Percentiles rank a stretch among this genome's conserved stretches.
Evolutionary conservation across 306 rosid species (phyloP).

Genomic region (Acacia melanoxylon): DNA sequence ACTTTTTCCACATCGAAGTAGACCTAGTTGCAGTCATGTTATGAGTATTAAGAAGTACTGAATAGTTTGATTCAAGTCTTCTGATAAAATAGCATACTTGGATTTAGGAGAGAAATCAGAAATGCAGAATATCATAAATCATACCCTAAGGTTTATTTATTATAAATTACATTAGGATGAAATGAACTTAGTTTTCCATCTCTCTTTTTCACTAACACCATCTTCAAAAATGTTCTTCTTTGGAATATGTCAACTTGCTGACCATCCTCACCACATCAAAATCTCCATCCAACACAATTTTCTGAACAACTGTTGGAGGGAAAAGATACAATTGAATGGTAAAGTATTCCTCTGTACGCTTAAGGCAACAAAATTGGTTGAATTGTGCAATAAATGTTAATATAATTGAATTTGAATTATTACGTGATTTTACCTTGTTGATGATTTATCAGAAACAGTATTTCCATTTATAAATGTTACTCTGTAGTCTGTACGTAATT

Average conservation of each 20-base stretch:
- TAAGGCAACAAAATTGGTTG: background rate
- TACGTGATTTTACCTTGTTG: background rate
- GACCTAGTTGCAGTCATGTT: slow-evolving; percentile 37
- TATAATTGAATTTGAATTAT: background rate
- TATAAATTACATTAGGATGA: background rate
- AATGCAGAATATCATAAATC: background rate
- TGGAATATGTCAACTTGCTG: background rate
- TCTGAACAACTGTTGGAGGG: background rate
- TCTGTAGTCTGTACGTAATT: background rate
- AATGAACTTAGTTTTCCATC: background rate
- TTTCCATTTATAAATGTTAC: too few relatives aligned
- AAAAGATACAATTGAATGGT: background rate
- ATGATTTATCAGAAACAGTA: background rate
- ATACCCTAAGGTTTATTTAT: background rate
- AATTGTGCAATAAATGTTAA: background rate
- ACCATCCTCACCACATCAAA: background rate
- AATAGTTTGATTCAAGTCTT: background rate
- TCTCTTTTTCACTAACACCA: background rate
- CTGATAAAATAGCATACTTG: background rate
- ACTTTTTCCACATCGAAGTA: slow-evolving; percentile 58
- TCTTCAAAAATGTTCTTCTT: background rate
- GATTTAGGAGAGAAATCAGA: background rate
- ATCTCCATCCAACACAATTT: background rate
- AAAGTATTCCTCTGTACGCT: background rate
- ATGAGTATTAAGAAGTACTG: background rate